These are phyloP conservation scores for Neurospora sp. DNA, from an alignment of 495 filamentous ascomycete genomes.

Conservation along the genomic window DNA sequence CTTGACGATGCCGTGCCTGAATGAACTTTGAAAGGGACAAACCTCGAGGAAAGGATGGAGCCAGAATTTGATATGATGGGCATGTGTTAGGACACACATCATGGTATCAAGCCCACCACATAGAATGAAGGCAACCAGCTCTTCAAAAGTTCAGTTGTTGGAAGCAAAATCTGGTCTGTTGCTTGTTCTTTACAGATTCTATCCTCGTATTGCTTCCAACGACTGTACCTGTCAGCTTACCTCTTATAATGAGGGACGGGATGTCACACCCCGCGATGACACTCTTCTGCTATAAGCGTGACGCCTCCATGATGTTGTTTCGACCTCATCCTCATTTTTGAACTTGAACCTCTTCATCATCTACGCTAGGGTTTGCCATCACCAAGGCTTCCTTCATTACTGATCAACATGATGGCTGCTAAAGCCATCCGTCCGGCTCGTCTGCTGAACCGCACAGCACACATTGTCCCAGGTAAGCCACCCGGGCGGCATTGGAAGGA, in stretches of 20 bases:
- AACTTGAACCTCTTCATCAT: background rate
- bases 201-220: background rate
- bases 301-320: background rate
- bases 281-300: background rate
- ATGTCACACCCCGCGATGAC: background rate
- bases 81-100: background rate
- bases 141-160: background rate
- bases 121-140: background rate
- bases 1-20: background rate
- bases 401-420: background rate
- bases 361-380: background rate
- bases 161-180: background rate
- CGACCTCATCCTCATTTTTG: background rate
- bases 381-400: background rate
- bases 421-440: slow-evolving; percentile 8
- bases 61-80: background rate
- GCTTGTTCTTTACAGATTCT: background rate
- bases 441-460: slow-evolving; percentile 10
- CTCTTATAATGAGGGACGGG: background rate
- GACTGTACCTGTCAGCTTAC: background rate
- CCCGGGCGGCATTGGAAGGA: background rate
- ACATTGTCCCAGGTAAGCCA: slow-evolving; percentile 17
- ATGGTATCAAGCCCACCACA: background rate
- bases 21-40: background rate
- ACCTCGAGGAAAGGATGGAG: background rate